Base-by-base conservation (phyloP, 345 rosid genomes). In the Ricinus communis region DNA sequence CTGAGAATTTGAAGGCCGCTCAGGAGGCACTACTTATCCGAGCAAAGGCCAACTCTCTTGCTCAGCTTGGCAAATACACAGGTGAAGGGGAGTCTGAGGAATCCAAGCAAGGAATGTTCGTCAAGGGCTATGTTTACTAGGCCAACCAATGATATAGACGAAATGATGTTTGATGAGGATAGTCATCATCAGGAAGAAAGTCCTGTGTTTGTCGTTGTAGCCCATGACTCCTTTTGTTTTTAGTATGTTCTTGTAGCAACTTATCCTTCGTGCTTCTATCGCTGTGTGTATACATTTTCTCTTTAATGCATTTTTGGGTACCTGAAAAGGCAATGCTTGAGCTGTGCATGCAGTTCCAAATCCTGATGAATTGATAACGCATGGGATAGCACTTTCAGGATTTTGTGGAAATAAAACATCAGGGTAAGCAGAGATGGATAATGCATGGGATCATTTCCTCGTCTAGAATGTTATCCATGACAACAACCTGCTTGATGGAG, bases 11-110 rank as follows among this genome's bases (percentile, higher is more conserved):
- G 74, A 79, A 84, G 82, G 89, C 83, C 0, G 96, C 94, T 75
- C 93, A 93, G 81, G 87, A 86, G 18, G 4, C 78, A 10, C 82
- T 93, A 66, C 90, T 93, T 41, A 8, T 76, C 73, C 88, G 93
- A 25, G 96, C 98, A 76, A 86, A 81, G 75, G 87, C 98, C 63
- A 93, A 93, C 83, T 93, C 96, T 18, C 81, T 88, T 40, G 98
- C 98, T 65, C 98, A 93, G 93, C 93, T 90, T 19, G 98, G 98
- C 27, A 93, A 93, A 74, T 90, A 88, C 88, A 86, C 90, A 0
- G 88, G 96, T 0, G 89, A 89, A 68, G 93, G 92, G 46, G 97
- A 92, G 80, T 87, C 97, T 5, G 94, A 92, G 69, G 94, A 92
- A 77, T 93, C 97, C 70, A 92, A 90, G 87, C 72, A 88, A 68